Base-by-base conservation (phyloP, 1,139 yeast species). In the Yamadazyma spencermartinsiae region DNA sequence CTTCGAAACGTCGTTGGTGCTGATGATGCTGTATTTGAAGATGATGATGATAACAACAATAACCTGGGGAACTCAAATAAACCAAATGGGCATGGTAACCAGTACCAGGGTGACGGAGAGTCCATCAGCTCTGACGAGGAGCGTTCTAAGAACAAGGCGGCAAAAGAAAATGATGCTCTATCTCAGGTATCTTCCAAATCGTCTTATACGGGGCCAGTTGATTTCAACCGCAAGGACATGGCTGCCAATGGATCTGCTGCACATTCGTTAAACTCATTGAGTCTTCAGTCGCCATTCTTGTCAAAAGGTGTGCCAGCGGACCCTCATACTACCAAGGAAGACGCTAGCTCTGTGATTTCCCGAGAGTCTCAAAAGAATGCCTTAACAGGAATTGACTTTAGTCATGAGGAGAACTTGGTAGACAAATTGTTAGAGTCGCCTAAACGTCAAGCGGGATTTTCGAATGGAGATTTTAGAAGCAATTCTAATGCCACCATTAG, bases 261-360 rank as follows among this genome's bases (percentile, higher is more conserved):
- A 2, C 45, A 41, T 16, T 42, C 45, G 2, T 19, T 38, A 10
- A 38, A 28, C 27, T 39, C 70, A 2, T 39, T 52, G 11, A 56
- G 67, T 4, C 51, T 70, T 12, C 72, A 65, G 42, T 62, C 72
- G 3, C 66, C 72, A 9, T 65, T 67, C 39, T 38, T 62, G 32
- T 59, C 54, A 31, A 79, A 79, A 48, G 64, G 82, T 3, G 56
- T 70, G 0, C 84, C 84, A 0, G 84, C 85, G 0, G 65, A 74
- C 43, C 85, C 86, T 0, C 74, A 68, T 35, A 76, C 82, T 2
- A 80, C 86, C 0, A 72, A 58, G 38, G 72, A 77, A 32, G 84
- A 79, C 48, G 77, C 76, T 11, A 65, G 50, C 39, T 65, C 72
- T n/a, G 54, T 65, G 15, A 54, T 68, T 6, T 66, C 74, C 11